Conservation (phyloP, 2,329 filamentous ascomycete genomes). For the Colletotrichum kahawae region DNA sequence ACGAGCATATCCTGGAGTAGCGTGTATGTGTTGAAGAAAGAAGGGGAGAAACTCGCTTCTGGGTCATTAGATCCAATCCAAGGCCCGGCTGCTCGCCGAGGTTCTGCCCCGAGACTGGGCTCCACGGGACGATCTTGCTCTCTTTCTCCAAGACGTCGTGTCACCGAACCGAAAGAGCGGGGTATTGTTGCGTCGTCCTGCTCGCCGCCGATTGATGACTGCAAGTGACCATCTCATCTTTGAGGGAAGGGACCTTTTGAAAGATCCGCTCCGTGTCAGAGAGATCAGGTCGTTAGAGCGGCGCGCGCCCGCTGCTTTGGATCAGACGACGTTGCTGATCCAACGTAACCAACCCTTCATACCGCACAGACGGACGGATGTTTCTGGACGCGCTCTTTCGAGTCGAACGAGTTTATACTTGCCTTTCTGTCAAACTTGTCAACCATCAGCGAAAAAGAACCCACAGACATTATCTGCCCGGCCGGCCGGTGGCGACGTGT, state of each 20-base stretch:
- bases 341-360: background rate
- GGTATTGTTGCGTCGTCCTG: background rate
- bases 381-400: background rate
- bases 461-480: background rate
- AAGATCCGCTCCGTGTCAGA: slow-evolving; percentile 3
- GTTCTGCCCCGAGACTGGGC: background rate
- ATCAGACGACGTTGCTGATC: slow-evolving; percentile 20
- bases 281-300: background rate
- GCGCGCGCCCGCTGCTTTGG: background rate
- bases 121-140: background rate
- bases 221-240: background rate
- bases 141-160: background rate
- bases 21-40: background rate
- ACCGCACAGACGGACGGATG: slow-evolving; percentile 1
- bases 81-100: background rate
- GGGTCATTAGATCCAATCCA: background rate
- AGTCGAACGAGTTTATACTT: background rate
- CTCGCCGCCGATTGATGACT: background rate
- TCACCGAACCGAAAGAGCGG: background rate
- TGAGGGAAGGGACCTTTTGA: background rate
- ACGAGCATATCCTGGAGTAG: background rate
- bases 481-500: background rate
- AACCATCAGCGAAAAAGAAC: background rate
- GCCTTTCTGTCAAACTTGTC: slow-evolving; percentile 1
- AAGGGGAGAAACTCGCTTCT: background rate